Evolutionary conservation across 2,329 filamentous ascomycete species (phyloP).

Genomic region (Cadophora luteo-olivacea): DNA sequence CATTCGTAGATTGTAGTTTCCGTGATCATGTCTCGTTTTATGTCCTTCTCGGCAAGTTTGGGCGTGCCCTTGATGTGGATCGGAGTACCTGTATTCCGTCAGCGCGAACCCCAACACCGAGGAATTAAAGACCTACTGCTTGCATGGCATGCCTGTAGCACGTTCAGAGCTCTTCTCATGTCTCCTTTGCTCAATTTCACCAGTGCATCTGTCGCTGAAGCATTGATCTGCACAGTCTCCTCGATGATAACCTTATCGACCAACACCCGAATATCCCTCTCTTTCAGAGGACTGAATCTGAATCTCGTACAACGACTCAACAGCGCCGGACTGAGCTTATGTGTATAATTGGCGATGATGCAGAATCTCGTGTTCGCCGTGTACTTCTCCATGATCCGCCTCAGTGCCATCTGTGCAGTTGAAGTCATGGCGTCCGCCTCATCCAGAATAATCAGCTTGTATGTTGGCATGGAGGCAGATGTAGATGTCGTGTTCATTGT

Average conservation of each 20-base stretch:
- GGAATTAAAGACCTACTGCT: slow-evolving; percentile 67
- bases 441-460: slow-evolving; percentile 96
- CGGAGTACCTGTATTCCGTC: slow-evolving; percentile 64
- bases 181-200: slow-evolving; percentile 92
- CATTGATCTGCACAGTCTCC: slow-evolving; percentile 82
- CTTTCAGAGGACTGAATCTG: slow-evolving; percentile 91
- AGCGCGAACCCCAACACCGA: background rate
- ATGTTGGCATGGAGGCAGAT: slow-evolving; percentile 67
- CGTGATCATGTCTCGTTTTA: slow-evolving; percentile 84
- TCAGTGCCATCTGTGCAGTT: slow-evolving; percentile 95
- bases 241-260: slow-evolving; percentile 91
- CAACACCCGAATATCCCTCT: slow-evolving; percentile 80
- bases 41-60: slow-evolving; percentile 66
- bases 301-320: slow-evolving; percentile 94
- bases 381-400: slow-evolving; percentile 99
- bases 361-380: slow-evolving; percentile 97
- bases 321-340: slow-evolving; percentile 93
- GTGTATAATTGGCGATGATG: slow-evolving; percentile 98
- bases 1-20: slow-evolving; percentile 95
- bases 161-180: slow-evolving; percentile 93
- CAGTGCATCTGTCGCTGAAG: slow-evolving; percentile 81
- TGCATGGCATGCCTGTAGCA: slow-evolving; percentile 94
- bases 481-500: slow-evolving; percentile 61
- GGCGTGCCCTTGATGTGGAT: slow-evolving; percentile 65
- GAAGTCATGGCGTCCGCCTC: slow-evolving; percentile 99